Conservation (phyloP, 805 yeast genomes). For the Candida chauliodis region DNA sequence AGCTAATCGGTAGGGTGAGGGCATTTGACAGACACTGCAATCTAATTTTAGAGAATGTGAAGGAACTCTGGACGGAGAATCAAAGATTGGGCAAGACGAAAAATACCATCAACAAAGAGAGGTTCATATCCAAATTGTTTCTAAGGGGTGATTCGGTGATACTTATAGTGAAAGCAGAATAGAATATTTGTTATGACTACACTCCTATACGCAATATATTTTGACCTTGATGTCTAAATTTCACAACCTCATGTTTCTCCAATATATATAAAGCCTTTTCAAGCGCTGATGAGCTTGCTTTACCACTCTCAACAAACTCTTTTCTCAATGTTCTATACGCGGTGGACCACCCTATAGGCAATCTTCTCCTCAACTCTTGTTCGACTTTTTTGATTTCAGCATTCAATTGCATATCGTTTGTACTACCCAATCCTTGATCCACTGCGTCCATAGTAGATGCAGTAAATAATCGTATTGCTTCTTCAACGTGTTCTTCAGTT, state of each 20-base stretch:
- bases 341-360: slow-evolving; percentile 96
- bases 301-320: slow-evolving; percentile 71
- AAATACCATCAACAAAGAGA: slow-evolving; percentile 55
- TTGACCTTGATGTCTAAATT: slow-evolving; percentile 82
- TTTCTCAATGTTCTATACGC: slow-evolving; percentile 77
- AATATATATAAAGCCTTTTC: slow-evolving; percentile 78
- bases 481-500: slow-evolving; percentile 85
- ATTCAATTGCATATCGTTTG: slow-evolving; percentile 56
- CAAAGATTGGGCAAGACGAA: slow-evolving; percentile 69
- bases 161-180: slow-evolving; percentile 56
- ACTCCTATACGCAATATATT: slow-evolving; percentile 75
- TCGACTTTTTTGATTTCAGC: slow-evolving; percentile 78
- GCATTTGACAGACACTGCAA: slow-evolving; percentile 97
- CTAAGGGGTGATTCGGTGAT: slow-evolving; percentile 95
- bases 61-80: slow-evolving; percentile 76
- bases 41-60: slow-evolving; percentile 87
- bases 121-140: slow-evolving; percentile 87
- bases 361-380: slow-evolving; percentile 78
- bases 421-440: slow-evolving; percentile 49
- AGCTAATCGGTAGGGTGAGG: slow-evolving; percentile 81
- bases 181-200: slow-evolving; percentile 16
- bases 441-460: slow-evolving; percentile 99
- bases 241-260: slow-evolving; percentile 84
- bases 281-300: slow-evolving; percentile 64
- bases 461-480: slow-evolving; percentile 88